Evolutionary conservation across 495 filamentous ascomycete species (phyloP).

Genomic region (Tuber aestivum): DNA sequence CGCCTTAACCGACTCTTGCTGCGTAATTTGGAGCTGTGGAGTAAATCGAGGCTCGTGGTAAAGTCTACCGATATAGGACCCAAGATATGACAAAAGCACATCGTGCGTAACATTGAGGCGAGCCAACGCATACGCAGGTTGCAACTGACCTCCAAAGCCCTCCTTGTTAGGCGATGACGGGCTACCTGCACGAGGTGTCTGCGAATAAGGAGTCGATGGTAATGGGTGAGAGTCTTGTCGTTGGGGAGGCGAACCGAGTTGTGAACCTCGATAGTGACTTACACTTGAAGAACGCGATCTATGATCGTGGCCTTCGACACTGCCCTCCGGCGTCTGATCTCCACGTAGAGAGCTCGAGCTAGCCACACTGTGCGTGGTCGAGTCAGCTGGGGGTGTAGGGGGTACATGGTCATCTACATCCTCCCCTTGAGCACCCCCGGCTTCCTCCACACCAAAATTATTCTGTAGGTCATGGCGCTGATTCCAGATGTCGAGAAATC

Average conservation of each 20-base stretch:
- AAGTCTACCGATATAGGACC: slow-evolving; percentile 82
- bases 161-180: slow-evolving; percentile 25
- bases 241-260: slow-evolving; percentile 7
- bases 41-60: slow-evolving; percentile 85
- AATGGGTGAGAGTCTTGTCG: slow-evolving; percentile 37
- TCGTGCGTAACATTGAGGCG: slow-evolving; percentile 74
- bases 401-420: slow-evolving; percentile 50
- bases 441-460: slow-evolving; percentile 55
- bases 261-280: slow-evolving; percentile 22
- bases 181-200: slow-evolving; percentile 32
- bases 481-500: slow-evolving; percentile 85
- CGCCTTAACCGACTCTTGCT: slow-evolving; percentile 72
- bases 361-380: slow-evolving; percentile 32
- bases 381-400: slow-evolving; percentile 67
- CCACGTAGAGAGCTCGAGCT: slow-evolving; percentile 12
- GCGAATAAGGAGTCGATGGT: slow-evolving; percentile 39
- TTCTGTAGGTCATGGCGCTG: slow-evolving; percentile 58
- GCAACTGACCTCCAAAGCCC: slow-evolving; percentile 19
- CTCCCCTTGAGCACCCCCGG: slow-evolving; percentile 1
- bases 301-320: slow-evolving; percentile 23
- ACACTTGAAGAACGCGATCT: slow-evolving; percentile 21
- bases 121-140: slow-evolving; percentile 38
- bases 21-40: slow-evolving; percentile 67
- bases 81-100: slow-evolving; percentile 76
- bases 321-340: slow-evolving; percentile 17